Conservation (phyloP, 2,329 filamentous ascomycete genomes). For the Eutypa lata region DNA sequence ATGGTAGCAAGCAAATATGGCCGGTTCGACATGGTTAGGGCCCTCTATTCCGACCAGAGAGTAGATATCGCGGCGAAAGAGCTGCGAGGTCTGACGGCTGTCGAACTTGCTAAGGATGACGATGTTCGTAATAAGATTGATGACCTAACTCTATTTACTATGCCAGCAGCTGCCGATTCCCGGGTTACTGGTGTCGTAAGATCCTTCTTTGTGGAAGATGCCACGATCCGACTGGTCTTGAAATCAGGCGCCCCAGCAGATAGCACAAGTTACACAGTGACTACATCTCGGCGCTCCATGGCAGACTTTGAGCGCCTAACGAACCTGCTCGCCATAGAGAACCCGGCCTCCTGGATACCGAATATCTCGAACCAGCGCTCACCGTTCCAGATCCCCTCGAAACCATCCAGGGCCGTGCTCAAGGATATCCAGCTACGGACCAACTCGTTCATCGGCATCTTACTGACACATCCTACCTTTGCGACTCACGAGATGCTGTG, state of each 20-base stretch:
- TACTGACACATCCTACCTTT: slow-evolving; percentile 88
- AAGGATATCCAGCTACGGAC: slow-evolving; percentile 84
- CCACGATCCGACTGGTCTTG: slow-evolving; percentile 84
- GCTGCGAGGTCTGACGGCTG: slow-evolving; percentile 82
- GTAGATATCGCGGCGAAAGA: slow-evolving; percentile 85
- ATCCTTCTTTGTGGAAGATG: slow-evolving; percentile 96
- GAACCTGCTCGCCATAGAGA: slow-evolving; percentile 78
- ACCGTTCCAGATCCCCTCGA: slow-evolving; percentile 89
- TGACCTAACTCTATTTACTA: slow-evolving; percentile 81
- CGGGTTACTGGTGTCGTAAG: slow-evolving; percentile 90
- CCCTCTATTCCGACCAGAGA: slow-evolving; percentile 80
- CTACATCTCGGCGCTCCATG: slow-evolving; percentile 84
- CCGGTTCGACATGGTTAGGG: slow-evolving; percentile 85
- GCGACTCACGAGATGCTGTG: slow-evolving; percentile 95
- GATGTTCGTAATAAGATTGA: slow-evolving; percentile 96
- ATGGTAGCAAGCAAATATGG: slow-evolving; percentile 99
- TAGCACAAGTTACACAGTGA: slow-evolving; percentile 83
- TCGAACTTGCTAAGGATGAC: slow-evolving; percentile 96
- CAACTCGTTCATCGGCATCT: slow-evolving; percentile 82
- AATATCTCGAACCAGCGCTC: slow-evolving; percentile 73
- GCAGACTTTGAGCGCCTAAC: slow-evolving; percentile 89
- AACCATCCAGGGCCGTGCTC: slow-evolving; percentile 81
- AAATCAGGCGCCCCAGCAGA: slow-evolving; percentile 89
- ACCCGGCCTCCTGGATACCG: slow-evolving; percentile 94
- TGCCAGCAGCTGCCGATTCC: slow-evolving; percentile 67